Evolutionary conservation across 176 grass and related monocot species (phyloP).

Genomic region (Carex parvula): DNA sequence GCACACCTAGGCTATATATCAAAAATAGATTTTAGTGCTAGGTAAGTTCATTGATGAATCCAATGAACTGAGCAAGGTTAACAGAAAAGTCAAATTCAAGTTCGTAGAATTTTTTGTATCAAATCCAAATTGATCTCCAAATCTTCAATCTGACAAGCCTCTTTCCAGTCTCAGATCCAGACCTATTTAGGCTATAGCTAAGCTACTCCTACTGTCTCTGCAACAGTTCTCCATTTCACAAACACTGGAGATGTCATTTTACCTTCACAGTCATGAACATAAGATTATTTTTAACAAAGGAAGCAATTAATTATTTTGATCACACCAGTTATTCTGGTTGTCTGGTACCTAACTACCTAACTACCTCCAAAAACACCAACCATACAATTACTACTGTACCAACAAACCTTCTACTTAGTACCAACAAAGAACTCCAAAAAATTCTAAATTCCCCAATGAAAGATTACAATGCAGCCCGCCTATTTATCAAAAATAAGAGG

Average conservation of each 20-base stretch:
- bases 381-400: background rate
- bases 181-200: background rate
- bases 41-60: background rate
- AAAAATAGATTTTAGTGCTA: background rate
- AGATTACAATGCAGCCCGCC: background rate
- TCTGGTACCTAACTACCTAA: background rate
- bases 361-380: background rate
- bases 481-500: background rate
- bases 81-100: conserved; percentile 12
- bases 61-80: conserved; percentile 7
- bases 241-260: background rate
- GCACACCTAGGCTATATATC: background rate
- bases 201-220: background rate
- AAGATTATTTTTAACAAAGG: too few relatives aligned
- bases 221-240: background rate
- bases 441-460: too few relatives aligned
- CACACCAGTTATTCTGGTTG: background rate
- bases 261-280: background rate
- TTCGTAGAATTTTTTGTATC: background rate
- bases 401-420: background rate
- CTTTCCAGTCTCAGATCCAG: conserved; percentile 11
- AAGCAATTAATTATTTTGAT: background rate
- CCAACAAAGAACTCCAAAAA: too few relatives aligned
- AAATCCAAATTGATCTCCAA: conserved; percentile 17
- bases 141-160: conserved; percentile 11